Evolutionary conservation across 148 eudicot species (phyloP).

Genomic region (Pharnaceum exiguum): DNA sequence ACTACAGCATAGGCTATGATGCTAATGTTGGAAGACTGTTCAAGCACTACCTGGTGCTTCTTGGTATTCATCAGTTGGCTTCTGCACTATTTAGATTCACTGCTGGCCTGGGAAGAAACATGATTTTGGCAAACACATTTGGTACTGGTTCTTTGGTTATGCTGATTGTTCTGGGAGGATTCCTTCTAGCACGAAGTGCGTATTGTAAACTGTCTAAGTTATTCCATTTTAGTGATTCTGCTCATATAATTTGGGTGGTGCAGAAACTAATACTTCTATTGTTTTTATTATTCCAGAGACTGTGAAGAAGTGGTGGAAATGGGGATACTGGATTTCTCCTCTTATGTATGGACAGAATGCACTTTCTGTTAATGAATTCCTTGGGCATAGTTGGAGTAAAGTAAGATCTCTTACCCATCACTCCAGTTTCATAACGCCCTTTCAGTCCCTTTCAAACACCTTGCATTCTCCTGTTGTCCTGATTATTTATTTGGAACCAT

Average conservation of each 20-base stretch:
- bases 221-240: no score
- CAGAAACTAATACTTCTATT: neutral
- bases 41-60: slow-evolving; percentile 63
- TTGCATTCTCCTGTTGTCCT: no score
- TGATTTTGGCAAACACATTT: slow-evolving; percentile 91
- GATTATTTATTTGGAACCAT: no score
- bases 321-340: slow-evolving; percentile 7
- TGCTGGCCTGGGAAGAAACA: slow-evolving; percentile 86
- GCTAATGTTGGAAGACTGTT: slow-evolving; percentile 63
- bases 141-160: slow-evolving; percentile 91
- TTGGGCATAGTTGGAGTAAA: neutral
- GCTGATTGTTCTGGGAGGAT: slow-evolving; percentile 97
- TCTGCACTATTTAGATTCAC: slow-evolving; percentile 81
- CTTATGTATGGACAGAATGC: slow-evolving; percentile 10
- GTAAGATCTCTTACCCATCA: no score
- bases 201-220: no score
- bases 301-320: neutral
- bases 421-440: no score
- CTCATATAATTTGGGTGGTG: no score
- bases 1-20: slow-evolving; percentile 66
- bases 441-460: no score
- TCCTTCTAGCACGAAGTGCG: slow-evolving; percentile 86
- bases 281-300: no score
- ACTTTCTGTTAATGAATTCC: slow-evolving; percentile 1
- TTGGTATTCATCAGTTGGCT: slow-evolving; percentile 92